A percentile compares a stretch with the other conserved stretches of the same genome.
Conservation (phyloP, 257 asterid genomes). For the Solanum verrucosum region DNA sequence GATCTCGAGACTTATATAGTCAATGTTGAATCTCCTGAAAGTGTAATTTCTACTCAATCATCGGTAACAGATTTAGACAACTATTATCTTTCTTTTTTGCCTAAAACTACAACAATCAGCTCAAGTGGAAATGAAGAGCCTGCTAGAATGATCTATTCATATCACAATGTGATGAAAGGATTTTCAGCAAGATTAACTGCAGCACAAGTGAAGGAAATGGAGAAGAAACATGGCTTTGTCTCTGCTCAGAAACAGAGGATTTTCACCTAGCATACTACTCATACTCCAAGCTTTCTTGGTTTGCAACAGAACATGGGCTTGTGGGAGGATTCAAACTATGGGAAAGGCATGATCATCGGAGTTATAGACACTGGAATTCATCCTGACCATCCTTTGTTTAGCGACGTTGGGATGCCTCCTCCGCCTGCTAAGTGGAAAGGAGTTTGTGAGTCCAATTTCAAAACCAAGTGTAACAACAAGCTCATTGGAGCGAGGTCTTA, state of each 20-base stretch:
- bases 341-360: conserved; percentile 42
- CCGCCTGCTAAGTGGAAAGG: conserved; percentile 49
- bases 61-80: conserved; percentile 2
- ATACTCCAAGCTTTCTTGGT: conserved; percentile 36
- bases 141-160: conserved; percentile 13
- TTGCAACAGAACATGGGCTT: conserved; percentile 30
- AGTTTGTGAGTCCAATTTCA: conserved; percentile 16
- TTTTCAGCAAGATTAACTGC: conserved; percentile 35
- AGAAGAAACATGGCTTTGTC: conserved; percentile 13
- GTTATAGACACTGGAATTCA: conserved; percentile 30
- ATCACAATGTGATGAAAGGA: conserved; percentile 31
- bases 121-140: background rate
- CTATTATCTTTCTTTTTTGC: conserved; percentile 31
- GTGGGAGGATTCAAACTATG: conserved; percentile 41
- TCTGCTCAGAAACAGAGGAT: conserved; percentile 21
- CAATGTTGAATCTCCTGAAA: conserved; percentile 18
- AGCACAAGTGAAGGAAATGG: conserved; percentile 25
- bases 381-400: conserved; percentile 40
- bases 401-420: conserved; percentile 36
- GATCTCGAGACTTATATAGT: conserved; percentile 29
- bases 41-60: background rate
- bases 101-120: background rate
- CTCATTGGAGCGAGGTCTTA: conserved; percentile 40
- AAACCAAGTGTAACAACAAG: conserved; percentile 28
- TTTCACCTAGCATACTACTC: conserved; percentile 33